Conservation (phyloP, 1,284 basidiomycete species). For the Athelia sp. region DNA sequence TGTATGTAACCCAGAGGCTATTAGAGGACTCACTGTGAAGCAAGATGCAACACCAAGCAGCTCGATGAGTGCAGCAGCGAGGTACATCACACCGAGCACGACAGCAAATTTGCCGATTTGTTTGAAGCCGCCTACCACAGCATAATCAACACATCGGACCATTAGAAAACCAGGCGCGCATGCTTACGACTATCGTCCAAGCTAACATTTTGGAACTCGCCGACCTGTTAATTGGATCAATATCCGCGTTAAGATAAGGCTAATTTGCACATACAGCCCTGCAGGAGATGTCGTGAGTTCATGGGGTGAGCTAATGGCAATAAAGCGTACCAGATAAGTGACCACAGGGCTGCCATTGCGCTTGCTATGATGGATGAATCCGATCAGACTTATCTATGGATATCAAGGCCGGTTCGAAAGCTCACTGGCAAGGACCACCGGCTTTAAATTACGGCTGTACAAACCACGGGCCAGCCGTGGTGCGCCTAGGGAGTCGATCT, state of each 20-base stretch:
- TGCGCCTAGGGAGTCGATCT: no score
- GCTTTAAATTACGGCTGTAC: neutral
- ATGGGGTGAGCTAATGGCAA: neutral
- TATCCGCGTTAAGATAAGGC: slow-evolving; percentile 1
- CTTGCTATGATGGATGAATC: neutral
- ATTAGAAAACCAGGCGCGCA: neutral
- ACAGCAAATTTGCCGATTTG: slow-evolving; percentile 57
- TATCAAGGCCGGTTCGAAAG: neutral
- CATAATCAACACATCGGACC: neutral
- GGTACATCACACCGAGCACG: slow-evolving; percentile 53
- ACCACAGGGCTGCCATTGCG: neutral
- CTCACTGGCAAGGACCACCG: neutral
- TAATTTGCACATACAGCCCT: slow-evolving; percentile 45
- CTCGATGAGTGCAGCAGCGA: slow-evolving; percentile 49
- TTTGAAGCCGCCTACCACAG: slow-evolving; percentile 33
- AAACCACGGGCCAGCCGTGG: no score
- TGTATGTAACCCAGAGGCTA: neutral
- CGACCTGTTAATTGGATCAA: slow-evolving; percentile 35
- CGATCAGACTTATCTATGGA: neutral
- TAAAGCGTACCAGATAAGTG: neutral
- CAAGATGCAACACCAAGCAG: slow-evolving; percentile 53
- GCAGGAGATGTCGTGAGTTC: slow-evolving; percentile 3
- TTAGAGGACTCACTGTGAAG: slow-evolving; percentile 38
- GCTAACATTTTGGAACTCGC: slow-evolving; percentile 49
- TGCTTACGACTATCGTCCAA: slow-evolving; percentile 44